phyloP scores from a whole-genome alignment of 495 filamentous ascomycete species.

The Hypoxylon subgilvum region DNA sequence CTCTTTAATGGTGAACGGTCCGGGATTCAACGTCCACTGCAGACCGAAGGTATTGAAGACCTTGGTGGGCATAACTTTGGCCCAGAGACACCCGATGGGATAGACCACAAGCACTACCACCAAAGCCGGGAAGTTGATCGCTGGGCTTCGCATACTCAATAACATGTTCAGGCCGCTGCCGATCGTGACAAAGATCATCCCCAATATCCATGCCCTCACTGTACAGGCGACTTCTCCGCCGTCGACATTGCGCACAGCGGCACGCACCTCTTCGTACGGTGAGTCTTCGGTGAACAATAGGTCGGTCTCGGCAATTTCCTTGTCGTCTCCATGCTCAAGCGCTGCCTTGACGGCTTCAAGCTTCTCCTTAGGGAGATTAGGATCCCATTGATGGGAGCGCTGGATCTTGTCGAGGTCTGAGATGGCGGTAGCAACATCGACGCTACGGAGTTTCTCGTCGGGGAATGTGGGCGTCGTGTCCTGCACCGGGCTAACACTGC shows the following conservation, averaged over 20 bases:
- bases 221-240: conserved; percentile 66
- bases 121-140: conserved; percentile 64
- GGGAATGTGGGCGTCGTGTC: conserved; percentile 13
- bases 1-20: conserved; percentile 71
- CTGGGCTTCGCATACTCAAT: conserved; percentile 58
- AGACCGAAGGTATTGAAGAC: conserved; percentile 58
- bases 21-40: conserved; percentile 59
- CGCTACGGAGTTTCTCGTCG: conserved; percentile 23
- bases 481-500: conserved; percentile 9
- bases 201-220: conserved; percentile 67
- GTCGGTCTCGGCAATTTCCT: conserved; percentile 41
- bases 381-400: conserved; percentile 43
- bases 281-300: conserved; percentile 40
- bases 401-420: conserved; percentile 39
- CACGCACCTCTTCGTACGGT: conserved; percentile 57
- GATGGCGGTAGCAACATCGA: conserved; percentile 32
- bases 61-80: conserved; percentile 57
- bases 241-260: conserved; percentile 59
- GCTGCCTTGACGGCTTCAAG: conserved; percentile 46
- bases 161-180: conserved; percentile 65
- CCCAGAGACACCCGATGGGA: conserved; percentile 63
- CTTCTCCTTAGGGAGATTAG: conserved; percentile 44
- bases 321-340: conserved; percentile 45
- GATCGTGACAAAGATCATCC: conserved; percentile 61
- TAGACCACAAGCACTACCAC: conserved; percentile 65